Base-by-base conservation (phyloP, 257 asterid genomes). In the Primulina huaijiensis region DNA sequence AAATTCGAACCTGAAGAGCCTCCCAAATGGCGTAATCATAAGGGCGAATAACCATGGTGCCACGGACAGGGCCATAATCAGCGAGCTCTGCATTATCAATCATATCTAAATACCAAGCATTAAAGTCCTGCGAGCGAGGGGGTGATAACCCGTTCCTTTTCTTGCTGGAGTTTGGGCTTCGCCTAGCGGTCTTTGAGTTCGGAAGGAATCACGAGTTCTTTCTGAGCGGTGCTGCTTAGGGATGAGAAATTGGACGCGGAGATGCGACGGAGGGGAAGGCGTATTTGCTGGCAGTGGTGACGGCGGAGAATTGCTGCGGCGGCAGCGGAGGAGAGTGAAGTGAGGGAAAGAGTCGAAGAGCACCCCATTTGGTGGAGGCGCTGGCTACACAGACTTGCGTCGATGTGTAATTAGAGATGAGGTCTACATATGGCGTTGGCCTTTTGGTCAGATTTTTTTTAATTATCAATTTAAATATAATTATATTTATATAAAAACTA, bases 31-130 rank as follows among this genome's bases (percentile, higher is more conserved):
- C 97, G 70, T 89, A 91, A 74, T 98, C 98, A 53, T 94, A 94
- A 66, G 99, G 98, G n/a, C 98, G 90, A 74, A 94, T 94, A 74
- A 94, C 99, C 99, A 91, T 94, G 43, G 99, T 91, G 37, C 98
- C 98, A n/a, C 99, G 92, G 75, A 94, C 98, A 3, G 97, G 98
- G 27, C 99, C 99, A 60, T 94, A 94, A 80, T 94, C 99, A 58
- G 98, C 98, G 25, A 91, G 86, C 85, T 92, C 99, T 9, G 99
- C 98, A 75, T 88, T 85, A 11, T 97, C 95, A 64, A 94, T 89
- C 68, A 94, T 76, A 71, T 94, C 98, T 31, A 94, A 74, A 73
- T 94, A 94, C 99, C 99, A 94, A 60, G 99, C 98, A 43, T 83
- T 94, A 84, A 94, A 94, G 78, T 94, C 98, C 89, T 89, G 89